Conservation (phyloP, 805 yeast species). For the Starmerella ratchasimensis region DNA sequence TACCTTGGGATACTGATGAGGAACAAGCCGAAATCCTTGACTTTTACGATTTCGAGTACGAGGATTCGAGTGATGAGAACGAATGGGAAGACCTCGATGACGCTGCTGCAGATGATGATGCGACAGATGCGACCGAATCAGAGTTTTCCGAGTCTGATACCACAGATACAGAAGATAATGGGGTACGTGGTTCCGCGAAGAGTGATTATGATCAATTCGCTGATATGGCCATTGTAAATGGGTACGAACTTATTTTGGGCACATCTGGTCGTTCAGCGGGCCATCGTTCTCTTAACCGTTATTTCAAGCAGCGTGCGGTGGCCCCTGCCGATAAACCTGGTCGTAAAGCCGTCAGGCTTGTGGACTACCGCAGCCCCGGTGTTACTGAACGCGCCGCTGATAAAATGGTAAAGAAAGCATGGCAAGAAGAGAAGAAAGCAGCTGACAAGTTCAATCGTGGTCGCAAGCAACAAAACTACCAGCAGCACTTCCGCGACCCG, state of each 20-base stretch:
- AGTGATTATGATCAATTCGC: slow-evolving; percentile 22
- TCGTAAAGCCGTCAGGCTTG: slow-evolving; percentile 45
- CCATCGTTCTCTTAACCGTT: slow-evolving; percentile 61
- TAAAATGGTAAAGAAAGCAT: slow-evolving; percentile 41
- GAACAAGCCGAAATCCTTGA: slow-evolving; percentile 64
- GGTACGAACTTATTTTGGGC: slow-evolving; percentile 58
- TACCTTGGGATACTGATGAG: slow-evolving; percentile 74
- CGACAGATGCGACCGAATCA: no score
- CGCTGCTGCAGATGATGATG: slow-evolving; percentile 22
- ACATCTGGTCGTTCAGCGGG: slow-evolving; percentile 60
- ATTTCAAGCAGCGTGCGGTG: slow-evolving; percentile 51
- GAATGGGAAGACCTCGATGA: slow-evolving; percentile 20
- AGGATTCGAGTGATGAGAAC: slow-evolving; percentile 32
- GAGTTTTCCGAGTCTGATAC: no score
- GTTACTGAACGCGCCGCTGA: slow-evolving; percentile 23
- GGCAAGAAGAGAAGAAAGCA: slow-evolving; percentile 43
- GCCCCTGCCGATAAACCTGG: slow-evolving; percentile 47
- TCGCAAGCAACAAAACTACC: slow-evolving; percentile 65
- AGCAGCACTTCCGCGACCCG: slow-evolving; percentile 72
- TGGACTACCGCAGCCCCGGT: slow-evolving; percentile 46
- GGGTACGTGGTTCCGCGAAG: slow-evolving; percentile 24
- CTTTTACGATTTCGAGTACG: slow-evolving; percentile 73
- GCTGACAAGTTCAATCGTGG: slow-evolving; percentile 31
- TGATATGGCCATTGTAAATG: slow-evolving; percentile 34
- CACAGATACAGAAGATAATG: slow-evolving; percentile 13